Evolutionary conservation across 2,329 filamentous ascomycete genomes (phyloP).

Genomic region (Phyllosticta capitalensis): DNA sequence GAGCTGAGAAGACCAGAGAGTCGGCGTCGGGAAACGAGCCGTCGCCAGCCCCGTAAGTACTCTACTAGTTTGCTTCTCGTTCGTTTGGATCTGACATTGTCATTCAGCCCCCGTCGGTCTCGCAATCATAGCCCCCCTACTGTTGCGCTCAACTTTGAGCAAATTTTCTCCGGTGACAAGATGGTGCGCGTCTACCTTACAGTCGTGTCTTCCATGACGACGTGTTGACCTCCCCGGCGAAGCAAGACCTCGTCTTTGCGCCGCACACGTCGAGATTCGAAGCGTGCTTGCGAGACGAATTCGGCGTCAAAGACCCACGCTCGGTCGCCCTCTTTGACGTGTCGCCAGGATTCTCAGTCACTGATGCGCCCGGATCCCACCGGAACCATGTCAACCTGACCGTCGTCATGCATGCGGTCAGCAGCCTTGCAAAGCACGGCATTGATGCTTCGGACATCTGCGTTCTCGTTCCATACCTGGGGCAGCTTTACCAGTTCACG

Average conservation of each 20-base stretch:
- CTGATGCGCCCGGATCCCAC: too few species aligned
- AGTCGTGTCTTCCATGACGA: not conserved
- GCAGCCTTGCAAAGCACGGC: not conserved
- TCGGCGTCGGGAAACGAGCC: too few species aligned
- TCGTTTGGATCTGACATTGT: too few species aligned
- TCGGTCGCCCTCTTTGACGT: not conserved
- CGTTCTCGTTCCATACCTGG: not conserved
- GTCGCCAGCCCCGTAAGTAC: too few species aligned
- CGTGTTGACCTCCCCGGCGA: not conserved
- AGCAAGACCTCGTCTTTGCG: not conserved
- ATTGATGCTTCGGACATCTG: not conserved
- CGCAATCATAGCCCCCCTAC: too few species aligned
- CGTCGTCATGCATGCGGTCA: not conserved
- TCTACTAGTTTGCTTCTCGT: too few species aligned
- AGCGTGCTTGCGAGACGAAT: not conserved
- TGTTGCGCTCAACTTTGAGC: too few species aligned
- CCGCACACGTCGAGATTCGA: not conserved
- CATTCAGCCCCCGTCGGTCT: too few species aligned
- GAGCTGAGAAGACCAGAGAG: too few species aligned
- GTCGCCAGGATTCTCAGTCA: not conserved
- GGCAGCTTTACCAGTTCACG: not conserved
- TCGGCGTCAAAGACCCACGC: not conserved
- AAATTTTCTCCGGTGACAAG: too few species aligned
- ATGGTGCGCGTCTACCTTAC: too few species aligned
- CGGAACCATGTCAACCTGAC: not conserved